Conservation (phyloP, 2,329 filamentous ascomycete genomes). For the Dactylellina drechsleri region DNA sequence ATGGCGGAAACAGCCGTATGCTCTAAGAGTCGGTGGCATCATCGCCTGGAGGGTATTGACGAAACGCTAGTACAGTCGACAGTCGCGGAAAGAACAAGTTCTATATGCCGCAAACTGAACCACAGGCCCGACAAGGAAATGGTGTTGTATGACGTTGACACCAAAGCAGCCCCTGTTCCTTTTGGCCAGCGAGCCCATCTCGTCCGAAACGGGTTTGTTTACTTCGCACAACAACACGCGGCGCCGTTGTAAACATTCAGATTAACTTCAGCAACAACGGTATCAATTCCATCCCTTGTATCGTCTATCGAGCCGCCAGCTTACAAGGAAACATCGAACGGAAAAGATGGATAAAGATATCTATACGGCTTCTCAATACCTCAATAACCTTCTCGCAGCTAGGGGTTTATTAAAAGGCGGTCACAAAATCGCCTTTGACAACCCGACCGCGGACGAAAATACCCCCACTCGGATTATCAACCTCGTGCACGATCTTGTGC, state of each 20-base stretch:
- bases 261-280: background rate
- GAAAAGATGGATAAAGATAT: slow-evolving; percentile 64
- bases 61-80: no score
- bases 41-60: background rate
- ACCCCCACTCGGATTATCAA: slow-evolving; percentile 81
- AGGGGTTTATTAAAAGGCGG: slow-evolving; percentile 74
- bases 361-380: slow-evolving; percentile 74
- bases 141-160: slow-evolving; percentile 13
- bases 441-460: slow-evolving; percentile 72
- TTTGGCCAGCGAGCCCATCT: no score
- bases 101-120: no score
- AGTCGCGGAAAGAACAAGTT: no score
- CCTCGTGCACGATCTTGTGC: slow-evolving; percentile 89
- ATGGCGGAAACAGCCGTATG: background rate
- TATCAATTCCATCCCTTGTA: background rate
- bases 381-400: slow-evolving; percentile 77
- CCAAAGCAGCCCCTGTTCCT: background rate
- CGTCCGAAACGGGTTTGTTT: slow-evolving; percentile 35
- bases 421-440: slow-evolving; percentile 82
- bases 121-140: background rate
- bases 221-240: slow-evolving; percentile 33
- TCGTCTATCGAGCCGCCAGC: background rate
- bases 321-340: background rate
- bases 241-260: slow-evolving; percentile 2
- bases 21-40: background rate